Evolutionary conservation across 2,329 filamentous ascomycete genomes (phyloP), one percentile per base, ranked within the genome.

Genomic region (Colletotrichum filicis): DNA sequence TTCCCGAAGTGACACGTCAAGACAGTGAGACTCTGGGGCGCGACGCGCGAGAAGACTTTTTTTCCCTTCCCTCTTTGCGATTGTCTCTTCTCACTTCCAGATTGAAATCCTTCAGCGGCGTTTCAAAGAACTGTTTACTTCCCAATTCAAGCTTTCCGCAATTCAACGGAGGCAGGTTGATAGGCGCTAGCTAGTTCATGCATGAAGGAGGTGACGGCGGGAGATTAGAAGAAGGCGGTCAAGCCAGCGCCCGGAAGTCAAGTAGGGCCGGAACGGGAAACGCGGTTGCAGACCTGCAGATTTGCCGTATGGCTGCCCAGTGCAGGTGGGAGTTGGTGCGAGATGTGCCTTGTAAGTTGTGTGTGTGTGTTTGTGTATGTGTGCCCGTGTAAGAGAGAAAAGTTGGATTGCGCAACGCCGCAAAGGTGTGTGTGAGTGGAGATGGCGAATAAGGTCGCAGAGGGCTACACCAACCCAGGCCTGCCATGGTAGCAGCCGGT

Each of bases 171-270:
- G 32, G n/a, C 62, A 46, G 42, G 26, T 32, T 57, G 24, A 35
- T 37, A 46, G 16, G 49, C 52, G 55, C 49, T 46, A 52, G 70
- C 49, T 46, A 52, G 70, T 71, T 74, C 56, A 64, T 70, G 73
- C 71, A 74, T 26, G 58, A 70, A 19, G 55, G 9, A 12, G 57
- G 37, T 66, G 60, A 60, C 32, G 60, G 42, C 19, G 49, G 58
- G 63, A 75, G 28, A 75, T 74, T 74, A 37, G 52, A 58, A 74
- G 19, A 74, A 75, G 74, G 74, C 74, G 74, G 74, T 75, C 74
- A 75, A 71, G 71, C 35, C 55, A 66, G 46, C 42, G 14, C 19
- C 46, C 70, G 66, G 60, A 70, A 63, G 49, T 24, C 60, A 52
- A 73, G 53, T 70, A 55, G 66, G 55, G 55, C 59, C 66, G 70